These are phyloP conservation scores for Jatropha curcas DNA, from an alignment of 345 rosid species.

Conservation along the genomic window DNA sequence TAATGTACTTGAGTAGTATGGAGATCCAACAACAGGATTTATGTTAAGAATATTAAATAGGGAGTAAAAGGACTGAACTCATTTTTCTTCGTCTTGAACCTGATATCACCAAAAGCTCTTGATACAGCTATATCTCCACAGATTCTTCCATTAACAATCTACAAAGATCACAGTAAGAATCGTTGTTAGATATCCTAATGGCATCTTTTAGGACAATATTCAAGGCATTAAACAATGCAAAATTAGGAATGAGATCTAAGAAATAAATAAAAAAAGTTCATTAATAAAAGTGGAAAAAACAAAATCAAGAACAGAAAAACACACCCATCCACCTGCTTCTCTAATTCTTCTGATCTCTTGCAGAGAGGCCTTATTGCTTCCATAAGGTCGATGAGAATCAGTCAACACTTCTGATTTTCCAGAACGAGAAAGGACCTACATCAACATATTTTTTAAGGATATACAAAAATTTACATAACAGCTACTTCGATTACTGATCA, in stretches of 20 bases:
- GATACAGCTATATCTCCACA: conserved; percentile 95
- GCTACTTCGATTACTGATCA: background rate
- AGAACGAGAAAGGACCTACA: conserved; percentile 76
- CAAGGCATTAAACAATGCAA: background rate
- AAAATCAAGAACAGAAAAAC: conserved; percentile 45
- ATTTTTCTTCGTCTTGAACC: conserved; percentile 83
- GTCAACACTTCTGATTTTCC: conserved; percentile 72
- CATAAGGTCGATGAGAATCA: conserved; percentile 86
- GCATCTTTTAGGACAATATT: background rate
- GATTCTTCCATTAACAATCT: conserved; percentile 90
- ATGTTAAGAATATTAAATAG: conserved; percentile 7
- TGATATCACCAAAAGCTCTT: conserved; percentile 92
- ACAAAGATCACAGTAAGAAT: conserved; percentile 16
- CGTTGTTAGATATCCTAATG: conserved; percentile 9
- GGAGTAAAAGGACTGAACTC: conserved; percentile 48
- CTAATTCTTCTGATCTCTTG: conserved; percentile 81
- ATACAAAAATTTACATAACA: background rate
- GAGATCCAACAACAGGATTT: background rate
- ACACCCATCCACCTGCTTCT: conserved; percentile 99
- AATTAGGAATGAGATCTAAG: background rate
- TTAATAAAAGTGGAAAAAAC: background rate
- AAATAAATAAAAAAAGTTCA: background rate
- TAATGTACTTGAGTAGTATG: background rate
- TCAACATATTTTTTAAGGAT: conserved; percentile 12
- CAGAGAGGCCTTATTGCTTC: conserved; percentile 64